Conservation (phyloP, 2,329 filamentous ascomycete genomes). For the Fusarium nodosum region DNA sequence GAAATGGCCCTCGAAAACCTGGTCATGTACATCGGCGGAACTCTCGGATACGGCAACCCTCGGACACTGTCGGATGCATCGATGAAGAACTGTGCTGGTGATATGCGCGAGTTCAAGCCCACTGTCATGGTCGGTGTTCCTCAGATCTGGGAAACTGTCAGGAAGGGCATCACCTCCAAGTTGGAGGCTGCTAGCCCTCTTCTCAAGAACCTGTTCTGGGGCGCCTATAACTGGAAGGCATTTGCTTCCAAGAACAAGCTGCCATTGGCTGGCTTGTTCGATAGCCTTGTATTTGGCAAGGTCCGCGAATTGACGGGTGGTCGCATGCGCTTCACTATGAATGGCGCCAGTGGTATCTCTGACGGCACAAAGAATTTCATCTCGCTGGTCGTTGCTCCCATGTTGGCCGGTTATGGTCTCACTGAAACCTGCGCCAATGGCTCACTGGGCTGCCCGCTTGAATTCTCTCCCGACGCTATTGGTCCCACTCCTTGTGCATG, state of each 20-base stretch:
- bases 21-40: slow-evolving; percentile 88
- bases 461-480: slow-evolving; percentile 83
- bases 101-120: slow-evolving; percentile 91
- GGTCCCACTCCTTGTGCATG: slow-evolving; percentile 82
- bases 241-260: slow-evolving; percentile 71
- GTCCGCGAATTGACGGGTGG: slow-evolving; percentile 92
- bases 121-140: slow-evolving; percentile 95
- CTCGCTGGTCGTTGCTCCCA: slow-evolving; percentile 91
- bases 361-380: slow-evolving; percentile 91
- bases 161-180: slow-evolving; percentile 89
- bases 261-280: slow-evolving; percentile 78
- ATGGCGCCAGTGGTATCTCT: slow-evolving; percentile 91
- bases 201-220: slow-evolving; percentile 82
- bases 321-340: slow-evolving; percentile 88
- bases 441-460: slow-evolving; percentile 83
- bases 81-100: slow-evolving; percentile 90
- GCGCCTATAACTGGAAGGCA: slow-evolving; percentile 70
- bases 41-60: slow-evolving; percentile 92
- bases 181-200: slow-evolving; percentile 80
- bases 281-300: slow-evolving; percentile 90
- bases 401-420: slow-evolving; percentile 94
- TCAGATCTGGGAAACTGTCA: slow-evolving; percentile 96
- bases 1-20: slow-evolving; percentile 97
- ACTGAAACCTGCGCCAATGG: slow-evolving; percentile 93
- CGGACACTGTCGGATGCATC: slow-evolving; percentile 89